These are phyloP conservation scores for Aspergillus aculeatus DNA, from an alignment of 2,329 filamentous ascomycete genomes.

Conservation along the genomic window DNA sequence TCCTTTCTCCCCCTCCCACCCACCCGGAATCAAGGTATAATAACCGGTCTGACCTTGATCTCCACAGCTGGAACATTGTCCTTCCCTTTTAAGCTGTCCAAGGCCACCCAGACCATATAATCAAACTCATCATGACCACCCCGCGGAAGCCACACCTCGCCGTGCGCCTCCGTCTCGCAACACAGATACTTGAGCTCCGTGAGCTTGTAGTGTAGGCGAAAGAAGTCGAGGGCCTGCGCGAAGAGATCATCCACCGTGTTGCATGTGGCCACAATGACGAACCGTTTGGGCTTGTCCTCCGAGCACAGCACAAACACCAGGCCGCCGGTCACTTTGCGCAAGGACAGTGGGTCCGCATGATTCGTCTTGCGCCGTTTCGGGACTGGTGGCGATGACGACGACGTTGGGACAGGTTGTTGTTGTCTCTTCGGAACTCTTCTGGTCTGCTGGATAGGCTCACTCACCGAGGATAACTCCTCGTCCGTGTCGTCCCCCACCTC, in stretches of 20 bases:
- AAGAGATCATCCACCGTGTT: constrained; percentile 19
- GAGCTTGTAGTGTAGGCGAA: constrained; percentile 8
- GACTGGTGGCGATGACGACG: not conserved
- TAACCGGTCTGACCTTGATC: constrained; percentile 16
- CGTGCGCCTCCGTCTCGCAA: constrained; percentile 13
- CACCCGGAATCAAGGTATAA: not conserved
- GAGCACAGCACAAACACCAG: constrained; percentile 14
- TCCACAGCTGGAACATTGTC: not conserved
- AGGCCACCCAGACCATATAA: not conserved
- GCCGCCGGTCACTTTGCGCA: not conserved
- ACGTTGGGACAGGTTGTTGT: not conserved
- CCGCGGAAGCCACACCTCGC: not conserved
- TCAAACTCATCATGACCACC: not conserved
- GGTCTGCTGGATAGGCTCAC: not conserved
- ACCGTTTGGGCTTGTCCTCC: constrained; percentile 8
- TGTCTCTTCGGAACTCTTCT: not conserved
- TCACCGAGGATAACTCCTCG: no score
- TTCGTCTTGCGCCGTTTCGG: not conserved
- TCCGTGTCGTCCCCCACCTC: no score
- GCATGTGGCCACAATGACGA: constrained; percentile 20
- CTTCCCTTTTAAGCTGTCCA: not conserved
- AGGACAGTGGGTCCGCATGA: not conserved
- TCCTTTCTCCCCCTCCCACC: no score
- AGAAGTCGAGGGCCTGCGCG: constrained; percentile 22
- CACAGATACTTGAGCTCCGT: constrained; percentile 17